Evolutionary conservation across 2,329 filamentous ascomycete genomes (phyloP), one percentile per base, ranked within the genome.

Genomic region (Massarina eburnea): DNA sequence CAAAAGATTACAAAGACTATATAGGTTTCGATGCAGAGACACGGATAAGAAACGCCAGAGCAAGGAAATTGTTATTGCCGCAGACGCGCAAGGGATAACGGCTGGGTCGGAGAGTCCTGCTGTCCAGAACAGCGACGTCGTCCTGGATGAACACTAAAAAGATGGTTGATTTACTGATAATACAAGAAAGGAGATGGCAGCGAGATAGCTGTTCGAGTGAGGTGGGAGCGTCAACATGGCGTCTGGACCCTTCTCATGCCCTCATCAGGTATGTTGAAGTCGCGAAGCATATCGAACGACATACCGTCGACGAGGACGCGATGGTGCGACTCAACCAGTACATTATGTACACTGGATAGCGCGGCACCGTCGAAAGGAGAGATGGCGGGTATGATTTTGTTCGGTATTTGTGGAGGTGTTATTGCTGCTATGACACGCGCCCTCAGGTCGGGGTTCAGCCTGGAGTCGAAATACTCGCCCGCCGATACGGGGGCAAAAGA

Each of bases 381-480:
- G 17, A 62, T 57, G 10, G 66, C 63, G 8, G 57, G 53, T n/a
- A 67, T 37, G 21, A 57, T 49, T 41, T 63, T 67, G 22, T 44
- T 45, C 2, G 39, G 14, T 9, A 15, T 34, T 8, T 41, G 40
- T 20, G 59, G 57, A 19, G 65, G 62, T 12, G 63, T 63, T 17
- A 67, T 61, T 20, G 64, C 64, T 6, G 64, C 65, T 6, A 68
- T 54, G 18, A 67, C 55, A 6, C 60, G 55, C 29, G 66, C 51
- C 26, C 54, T 61, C 39, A 67, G 49, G 4, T 59, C 43, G 2
- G 58, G 51, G 8, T 55, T 51, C 14, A 65, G 49, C 29, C 63
- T 68, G 54, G 48, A 59, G 30, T 68, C 64, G 48, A 68, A 70
- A 47, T 70, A 69, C 14, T 64, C 68, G 3, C 53, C 50, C 3